Evolutionary conservation across 768 basidiomycete species (phyloP).

Genomic region (Psilocybe tampanensis): DNA sequence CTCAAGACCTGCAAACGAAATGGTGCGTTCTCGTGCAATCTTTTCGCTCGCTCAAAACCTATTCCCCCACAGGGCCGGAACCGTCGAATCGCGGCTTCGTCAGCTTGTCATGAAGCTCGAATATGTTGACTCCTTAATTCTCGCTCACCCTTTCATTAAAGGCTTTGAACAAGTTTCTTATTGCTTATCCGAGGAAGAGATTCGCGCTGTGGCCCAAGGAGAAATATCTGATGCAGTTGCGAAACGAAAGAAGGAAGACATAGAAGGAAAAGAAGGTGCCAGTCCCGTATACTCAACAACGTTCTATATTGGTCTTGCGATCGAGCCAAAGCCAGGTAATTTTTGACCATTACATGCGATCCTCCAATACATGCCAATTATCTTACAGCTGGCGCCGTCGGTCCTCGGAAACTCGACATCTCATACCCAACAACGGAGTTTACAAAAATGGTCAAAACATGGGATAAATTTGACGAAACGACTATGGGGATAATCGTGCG

Average conservation of each 20-base stretch:
- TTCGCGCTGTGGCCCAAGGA: constrained; percentile 85
- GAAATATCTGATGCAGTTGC: constrained; percentile 75
- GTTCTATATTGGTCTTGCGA: constrained; percentile 93
- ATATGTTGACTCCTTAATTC: constrained; percentile 86
- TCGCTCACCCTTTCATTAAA: constrained; percentile 95
- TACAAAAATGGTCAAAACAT: constrained; percentile 88
- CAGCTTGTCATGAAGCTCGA: constrained; percentile 98
- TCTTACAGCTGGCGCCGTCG: constrained; percentile 68
- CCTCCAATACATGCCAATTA: not conserved
- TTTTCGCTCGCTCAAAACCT: constrained; percentile 1
- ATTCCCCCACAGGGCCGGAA: constrained; percentile 62
- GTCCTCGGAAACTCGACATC: constrained; percentile 88
- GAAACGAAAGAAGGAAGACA: constrained; percentile 77
- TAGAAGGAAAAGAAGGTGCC: constrained; percentile 73
- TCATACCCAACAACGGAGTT: constrained; percentile 97
- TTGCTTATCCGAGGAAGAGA: constrained; percentile 86
- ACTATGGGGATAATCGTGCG: constrained; percentile 95
- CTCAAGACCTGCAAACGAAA: constrained; percentile 85
- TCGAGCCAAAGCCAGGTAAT: constrained; percentile 87
- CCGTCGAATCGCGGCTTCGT: constrained; percentile 96
- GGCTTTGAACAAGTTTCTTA: constrained; percentile 88
- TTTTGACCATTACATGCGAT: constrained; percentile 11
- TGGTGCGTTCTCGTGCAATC: constrained; percentile 58
- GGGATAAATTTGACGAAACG: constrained; percentile 92
- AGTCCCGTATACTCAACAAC: constrained; percentile 93